These are phyloP conservation scores for Arabis hirsuta DNA, from an alignment of 345 rosid species.

Conservation along the genomic window DNA sequence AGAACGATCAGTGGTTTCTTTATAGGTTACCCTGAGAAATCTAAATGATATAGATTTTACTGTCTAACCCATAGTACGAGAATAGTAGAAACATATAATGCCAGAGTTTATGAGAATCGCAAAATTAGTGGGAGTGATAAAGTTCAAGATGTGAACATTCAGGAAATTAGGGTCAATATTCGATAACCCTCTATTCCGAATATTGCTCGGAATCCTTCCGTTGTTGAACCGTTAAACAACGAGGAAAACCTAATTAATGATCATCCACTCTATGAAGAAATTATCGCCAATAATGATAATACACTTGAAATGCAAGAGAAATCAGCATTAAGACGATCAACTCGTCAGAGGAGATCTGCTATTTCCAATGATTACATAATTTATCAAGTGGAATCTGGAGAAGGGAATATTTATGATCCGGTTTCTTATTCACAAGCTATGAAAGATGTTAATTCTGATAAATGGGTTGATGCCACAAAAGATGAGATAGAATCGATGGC, in stretches of 20 bases:
- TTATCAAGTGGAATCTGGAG: constrained; percentile 4
- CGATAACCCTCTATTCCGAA: not conserved
- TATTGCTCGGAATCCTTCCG: not conserved
- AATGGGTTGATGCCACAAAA: not conserved
- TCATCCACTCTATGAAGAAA: not conserved
- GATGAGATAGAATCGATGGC: not conserved
- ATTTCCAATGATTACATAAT: not conserved
- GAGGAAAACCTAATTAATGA: not conserved
- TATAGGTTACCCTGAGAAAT: constrained; percentile 7
- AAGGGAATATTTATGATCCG: not conserved
- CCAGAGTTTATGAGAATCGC: not conserved
- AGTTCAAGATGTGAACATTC: not conserved
- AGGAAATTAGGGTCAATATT: not conserved
- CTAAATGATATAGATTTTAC: constrained; percentile 1
- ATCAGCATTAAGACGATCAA: not conserved
- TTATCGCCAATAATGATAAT: not conserved
- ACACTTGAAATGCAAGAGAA: not conserved
- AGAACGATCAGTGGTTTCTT: constrained; percentile 10
- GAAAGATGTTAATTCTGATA: constrained; percentile 14
- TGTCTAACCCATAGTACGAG: not conserved
- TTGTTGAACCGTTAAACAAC: constrained; percentile 12
- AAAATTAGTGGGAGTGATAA: constrained; percentile 18
- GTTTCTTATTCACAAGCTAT: constrained; percentile 23
- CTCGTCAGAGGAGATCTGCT: not conserved
- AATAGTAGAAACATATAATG: not conserved